Base-by-base conservation (phyloP, 495 filamentous ascomycete species). In the Tuber brumale region DNA sequence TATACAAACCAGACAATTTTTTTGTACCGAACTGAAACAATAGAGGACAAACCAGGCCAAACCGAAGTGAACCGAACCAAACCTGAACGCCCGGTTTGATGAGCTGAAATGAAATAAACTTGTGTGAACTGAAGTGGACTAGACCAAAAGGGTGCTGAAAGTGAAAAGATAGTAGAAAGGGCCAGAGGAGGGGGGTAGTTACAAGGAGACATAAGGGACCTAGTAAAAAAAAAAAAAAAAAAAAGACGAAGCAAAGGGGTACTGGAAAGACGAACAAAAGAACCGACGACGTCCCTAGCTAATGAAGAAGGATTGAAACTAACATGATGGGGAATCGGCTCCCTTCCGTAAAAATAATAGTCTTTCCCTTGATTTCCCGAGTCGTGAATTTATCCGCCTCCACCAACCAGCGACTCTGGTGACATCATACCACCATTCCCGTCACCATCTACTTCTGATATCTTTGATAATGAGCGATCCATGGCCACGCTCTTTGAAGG, bases 391-490 rank as follows among this genome's bases (percentile, higher is more conserved):
- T 45, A 80, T 46, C 72, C 81, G 27, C 78, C 78, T 51, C 78
- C 78, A 43, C 78, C 79, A 39, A 83, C 81, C 23, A 91, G 86
- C 80, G 89, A 90, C 82, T 91, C 89, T 12, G 90, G 90, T 77
- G 89, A 91, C 87, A 91, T 91, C 87, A 91, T 90, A 27, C 89
- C 89, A 66, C 85, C 84, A 69, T 84, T 85, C 51, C 87, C 87
- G 45, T 86, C 88, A 73, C 89, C 89, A 70, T 89, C 88, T 43
- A 86, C 88, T 75, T 88, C 86, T n/a, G 77, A 81, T 75, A 82
- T 81, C 76, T 83, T 83, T 37, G 76, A 79, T 51, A 79, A 72
- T 10, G 79, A 79, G 42, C 78, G 77, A 43, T 82, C 80, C 66
- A 82, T 43, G n/a, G 74, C 37, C 70, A 71, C 71, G 10, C 72